Evolutionary conservation across 1,284 basidiomycete genomes (phyloP), one percentile per base, ranked within the genome.

Genomic region (Peniophora sp.): DNA sequence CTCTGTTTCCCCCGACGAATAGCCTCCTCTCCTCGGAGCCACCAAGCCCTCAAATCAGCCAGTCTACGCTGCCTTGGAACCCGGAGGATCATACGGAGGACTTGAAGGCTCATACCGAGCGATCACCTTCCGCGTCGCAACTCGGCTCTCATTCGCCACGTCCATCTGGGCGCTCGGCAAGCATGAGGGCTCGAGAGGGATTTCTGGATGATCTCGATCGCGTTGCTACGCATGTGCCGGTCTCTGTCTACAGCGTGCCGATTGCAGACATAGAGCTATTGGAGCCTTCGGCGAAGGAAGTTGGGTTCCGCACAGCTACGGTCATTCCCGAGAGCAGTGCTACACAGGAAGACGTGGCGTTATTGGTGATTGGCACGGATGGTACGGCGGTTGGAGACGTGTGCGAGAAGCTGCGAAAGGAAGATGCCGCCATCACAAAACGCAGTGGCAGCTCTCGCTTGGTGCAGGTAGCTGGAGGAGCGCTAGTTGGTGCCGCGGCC

Each of bases 361-460:
- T 72, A 44, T 61, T 81, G 27, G 62, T 82, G 35, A 66, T 83
- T 34, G 80, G 78, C 24, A 68, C 64, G 15, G 71, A 80, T 36
- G 62, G 68, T 17, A 44, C 71, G 67, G 56, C 68, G 58, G 58
- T 70, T 50, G 45, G 68, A n/a, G n/a, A n/a, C n/a, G n/a, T n/a
- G n/a, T n/a, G n/a, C n/a, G n/a, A n/a, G n/a, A n/a, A n/a, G n/a
- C n/a, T n/a, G n/a, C n/a, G n/a, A n/a, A n/a, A n/a, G n/a, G n/a
- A n/a, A n/a, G n/a, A n/a, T n/a, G n/a, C n/a, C n/a, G n/a, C n/a
- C n/a, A n/a, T n/a, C n/a, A n/a, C n/a, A n/a, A n/a, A n/a, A n/a
- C n/a, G n/a, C n/a, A n/a, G n/a, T n/a, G n/a, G n/a, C n/a, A n/a
- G n/a, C n/a, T n/a, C n/a, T n/a, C n/a, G n/a, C n/a, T n/a, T n/a